Evolutionary conservation across 2,329 filamentous ascomycete species (phyloP), one percentile per base, ranked within the genome.

Genomic region (Fusarium pseudocircinatum): DNA sequence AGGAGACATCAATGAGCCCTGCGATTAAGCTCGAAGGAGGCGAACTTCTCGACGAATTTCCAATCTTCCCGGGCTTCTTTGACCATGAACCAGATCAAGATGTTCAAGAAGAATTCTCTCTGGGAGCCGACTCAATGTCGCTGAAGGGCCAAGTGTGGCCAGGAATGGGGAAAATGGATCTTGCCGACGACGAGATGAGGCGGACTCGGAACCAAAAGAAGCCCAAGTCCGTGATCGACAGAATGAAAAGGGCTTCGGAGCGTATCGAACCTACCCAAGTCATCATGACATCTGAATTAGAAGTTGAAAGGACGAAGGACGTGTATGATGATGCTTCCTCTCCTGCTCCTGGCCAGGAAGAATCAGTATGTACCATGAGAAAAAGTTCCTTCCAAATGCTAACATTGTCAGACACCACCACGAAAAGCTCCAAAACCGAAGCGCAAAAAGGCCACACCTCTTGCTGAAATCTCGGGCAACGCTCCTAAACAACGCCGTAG

Each of bases 111-210:
- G 80, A 80, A 10, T 72, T 76, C 30, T 64, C 75, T 22, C 53
- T 63, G 4, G 69, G 64, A 36, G 63, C 73, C 36, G 82, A 84
- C 34, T 80, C 78, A 68, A 70, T 84, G 69, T 78, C 81, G 16
- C 85, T 95, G 60, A 95, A 95, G 80, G 93, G 93, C 5, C 84
- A 91, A n/a, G 84, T 90, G 52, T 94, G 91, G 87, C 91, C 92
- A 6, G 93, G 93, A 24, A 95, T 95, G 93, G 88, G 89, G 60
- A 87, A 94, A n/a, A 95, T 95, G 79, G 93, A 96, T 80, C 90
- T 93, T 60, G 93, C 93, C 9, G 93, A 91, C 9, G 87, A 90
- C 22, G 89, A 92, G 69, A 92, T 93, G 86, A 92, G 90, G 75
- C 88, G 91, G 50, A 93, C 90, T 83, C 87, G 93, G 58, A 95